Base-by-base conservation (phyloP, 371 early-diverging fungal species). In the Mucor piriformis region DNA sequence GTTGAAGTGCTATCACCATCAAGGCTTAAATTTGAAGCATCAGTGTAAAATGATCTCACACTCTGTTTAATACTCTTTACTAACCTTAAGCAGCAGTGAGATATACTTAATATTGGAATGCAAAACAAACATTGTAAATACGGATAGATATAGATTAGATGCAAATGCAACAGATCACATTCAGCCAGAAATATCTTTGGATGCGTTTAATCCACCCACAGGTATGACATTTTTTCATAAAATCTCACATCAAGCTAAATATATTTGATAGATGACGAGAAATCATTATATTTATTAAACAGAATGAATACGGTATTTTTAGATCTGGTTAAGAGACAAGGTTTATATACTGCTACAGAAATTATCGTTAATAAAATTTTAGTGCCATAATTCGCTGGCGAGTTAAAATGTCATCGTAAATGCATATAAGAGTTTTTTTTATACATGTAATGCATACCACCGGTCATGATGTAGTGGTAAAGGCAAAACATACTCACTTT, bases 1-100 rank as follows among this genome's bases (percentile, higher is more conserved):
- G 47, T 66, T 10, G 61, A 66, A 33, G 27, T 43, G 24, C 35
- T 66, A 2, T 67, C 54, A 1, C 55, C 50, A 4, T 46, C 65
- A 15, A 43, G 42, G 24, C 53, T 76, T 11, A 57, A 55, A 16
- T 73, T 76, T 40, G 59, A 64, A 48, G 66, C 0, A 29, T 29
- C 29, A 29, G 29, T 29, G 29, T 29, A 29, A 29, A 29, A 6
- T 6, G 8, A 6, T 29, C 29, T 4, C 0, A 8, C 29, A 6
- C 29, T 29, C 29, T 29, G 8, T 6, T 29, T 29, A 29, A 0
- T 29, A 1, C 8, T 29, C 29, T 29, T 29, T 8, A 29, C 29
- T 29, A 29, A 29, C 29, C 29, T 6, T 29, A 29, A 6, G 57
- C 4, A 25, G 29, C 4, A 21, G n/a, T 42, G n/a, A 20, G 15